Evolutionary conservation across 768 basidiomycete species (phyloP), one percentile per base, ranked within the genome.

Genomic region (Calocybe gangraenosa): DNA sequence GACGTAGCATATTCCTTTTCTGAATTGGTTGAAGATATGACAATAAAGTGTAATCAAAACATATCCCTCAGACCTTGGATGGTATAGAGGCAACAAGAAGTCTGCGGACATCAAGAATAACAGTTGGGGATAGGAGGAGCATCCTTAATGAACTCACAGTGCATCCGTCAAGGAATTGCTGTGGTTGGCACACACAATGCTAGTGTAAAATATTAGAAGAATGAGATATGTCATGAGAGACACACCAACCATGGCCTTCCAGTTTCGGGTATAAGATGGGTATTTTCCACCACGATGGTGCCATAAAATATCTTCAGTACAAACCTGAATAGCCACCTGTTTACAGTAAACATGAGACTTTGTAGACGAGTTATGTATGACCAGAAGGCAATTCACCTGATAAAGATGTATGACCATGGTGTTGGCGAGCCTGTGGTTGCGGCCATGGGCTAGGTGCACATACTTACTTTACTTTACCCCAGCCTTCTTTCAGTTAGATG

Each of bases 301-400:
- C 88, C 88, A 62, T 94, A 94, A 66, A 94, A 94, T 50, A 92
- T 87, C 60, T 88, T 88, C 57, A 94, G 80, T 2, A 92, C 89
- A 53, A 92, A 84, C 53, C 77, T 78, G 61, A 89, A 91, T 21
- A 90, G 68, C 14, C 81, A 58, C 28, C 87, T 89, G 41, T 30
- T 4, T 18, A 34, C 7, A 15, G 19, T 37, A 15, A 7, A 39
- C 15, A 18, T 18, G 21, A 5, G 40, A 41, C 7, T 23, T 37
- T 7, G 28, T 37, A 4, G n/a, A 41, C n/a, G 33, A 11, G 9
- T 17, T 13, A n/a, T n/a, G n/a, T n/a, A n/a, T n/a, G n/a, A n/a
- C n/a, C n/a, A n/a, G n/a, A n/a, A 38, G 25, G 8, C 31, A 39
- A 50, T 64, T 23, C 52, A 81, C 86, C 87, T 74, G 50, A 90